Evolutionary conservation across 1,284 basidiomycete genomes (phyloP).

Genomic region (Vanrija sp.): DNA sequence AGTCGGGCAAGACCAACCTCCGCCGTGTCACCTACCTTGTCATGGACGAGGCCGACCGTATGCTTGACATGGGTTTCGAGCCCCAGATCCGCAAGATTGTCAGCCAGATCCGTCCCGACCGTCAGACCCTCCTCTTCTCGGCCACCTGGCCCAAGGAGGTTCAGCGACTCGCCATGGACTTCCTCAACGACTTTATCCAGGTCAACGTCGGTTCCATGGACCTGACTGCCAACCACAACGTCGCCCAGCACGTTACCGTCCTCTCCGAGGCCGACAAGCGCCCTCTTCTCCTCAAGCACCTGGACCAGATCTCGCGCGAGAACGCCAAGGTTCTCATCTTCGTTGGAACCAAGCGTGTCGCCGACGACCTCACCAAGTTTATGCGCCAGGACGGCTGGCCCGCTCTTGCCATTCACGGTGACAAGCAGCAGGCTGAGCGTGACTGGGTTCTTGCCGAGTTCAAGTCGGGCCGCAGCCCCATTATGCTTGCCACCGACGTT

Average conservation of each 20-base stretch:
- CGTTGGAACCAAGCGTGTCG: slow-evolving; percentile 94
- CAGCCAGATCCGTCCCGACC: slow-evolving; percentile 90
- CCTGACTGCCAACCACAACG: slow-evolving; percentile 96
- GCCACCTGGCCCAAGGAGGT: slow-evolving; percentile 99
- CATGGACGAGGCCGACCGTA: slow-evolving; percentile 92
- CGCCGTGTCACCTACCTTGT: slow-evolving; percentile 95
- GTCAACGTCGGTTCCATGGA: slow-evolving; percentile 99
- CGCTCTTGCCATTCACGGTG: slow-evolving; percentile 95
- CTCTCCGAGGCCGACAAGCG: slow-evolving; percentile 99
- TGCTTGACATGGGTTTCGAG: slow-evolving; percentile 72
- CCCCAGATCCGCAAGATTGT: slow-evolving; percentile 99
- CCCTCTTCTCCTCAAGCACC: slow-evolving; percentile 90
- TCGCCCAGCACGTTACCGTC: slow-evolving; percentile 92
- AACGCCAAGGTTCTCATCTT: slow-evolving; percentile 99
- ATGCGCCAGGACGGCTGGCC: slow-evolving; percentile 97
- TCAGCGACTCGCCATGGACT: slow-evolving; percentile 95
- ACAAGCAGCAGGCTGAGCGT: slow-evolving; percentile 87
- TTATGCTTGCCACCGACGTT: slow-evolving; percentile 96
- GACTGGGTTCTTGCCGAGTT: slow-evolving; percentile 99
- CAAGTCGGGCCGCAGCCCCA: slow-evolving; percentile 94
- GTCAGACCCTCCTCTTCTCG: slow-evolving; percentile 95
- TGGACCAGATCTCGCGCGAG: slow-evolving; percentile 92
- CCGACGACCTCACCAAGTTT: slow-evolving; percentile 97
- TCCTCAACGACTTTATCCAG: slow-evolving; percentile 93
- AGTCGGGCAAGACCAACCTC: slow-evolving; percentile 92